Conservation (phyloP, 345 rosid genomes). For the Anacardium occidentale region DNA sequence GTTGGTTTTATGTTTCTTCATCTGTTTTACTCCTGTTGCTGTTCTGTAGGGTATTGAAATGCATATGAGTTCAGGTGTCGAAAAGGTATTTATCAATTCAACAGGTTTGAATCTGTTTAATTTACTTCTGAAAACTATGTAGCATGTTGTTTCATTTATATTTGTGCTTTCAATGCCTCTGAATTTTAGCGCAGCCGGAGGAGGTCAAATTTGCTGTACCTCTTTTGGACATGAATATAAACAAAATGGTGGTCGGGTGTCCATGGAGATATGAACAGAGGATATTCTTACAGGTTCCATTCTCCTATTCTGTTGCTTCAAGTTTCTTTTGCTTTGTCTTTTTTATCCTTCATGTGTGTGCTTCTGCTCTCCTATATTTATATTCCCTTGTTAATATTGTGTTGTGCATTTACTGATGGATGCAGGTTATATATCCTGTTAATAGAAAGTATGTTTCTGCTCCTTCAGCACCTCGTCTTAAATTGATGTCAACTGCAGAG, state of each 20-base stretch:
- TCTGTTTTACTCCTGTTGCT: neutral
- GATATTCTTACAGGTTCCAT: conserved; percentile 79
- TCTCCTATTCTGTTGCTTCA: conserved; percentile 17
- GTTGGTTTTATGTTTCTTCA: conserved; percentile 2
- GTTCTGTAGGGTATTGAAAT: conserved; percentile 86
- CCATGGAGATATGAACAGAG: conserved; percentile 91
- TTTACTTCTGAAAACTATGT: conserved; percentile 1
- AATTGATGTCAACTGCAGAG: conserved; percentile 65
- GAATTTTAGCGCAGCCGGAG: conserved; percentile 76
- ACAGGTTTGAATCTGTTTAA: conserved; percentile 13
- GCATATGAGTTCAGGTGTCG: conserved; percentile 69
- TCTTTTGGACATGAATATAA: conserved; percentile 71
- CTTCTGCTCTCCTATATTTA: conserved; percentile 3
- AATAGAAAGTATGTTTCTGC: conserved; percentile 63
- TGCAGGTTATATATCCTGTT: conserved; percentile 83
- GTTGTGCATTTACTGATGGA: conserved; percentile 15
- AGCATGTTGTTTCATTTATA: conserved; percentile 20
- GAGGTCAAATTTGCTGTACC: conserved; percentile 96
- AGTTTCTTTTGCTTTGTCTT: neutral
- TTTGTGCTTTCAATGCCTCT: conserved; percentile 51
- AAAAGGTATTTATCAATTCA: conserved; percentile 64
- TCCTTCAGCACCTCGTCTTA: conserved; percentile 82
- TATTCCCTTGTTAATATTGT: conserved; percentile 1
- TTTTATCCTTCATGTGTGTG: neutral
- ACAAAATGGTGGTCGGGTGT: conserved; percentile 75